Base-by-base conservation (phyloP, 2,329 filamentous ascomycete species). In the Diaporthe velutina region DNA sequence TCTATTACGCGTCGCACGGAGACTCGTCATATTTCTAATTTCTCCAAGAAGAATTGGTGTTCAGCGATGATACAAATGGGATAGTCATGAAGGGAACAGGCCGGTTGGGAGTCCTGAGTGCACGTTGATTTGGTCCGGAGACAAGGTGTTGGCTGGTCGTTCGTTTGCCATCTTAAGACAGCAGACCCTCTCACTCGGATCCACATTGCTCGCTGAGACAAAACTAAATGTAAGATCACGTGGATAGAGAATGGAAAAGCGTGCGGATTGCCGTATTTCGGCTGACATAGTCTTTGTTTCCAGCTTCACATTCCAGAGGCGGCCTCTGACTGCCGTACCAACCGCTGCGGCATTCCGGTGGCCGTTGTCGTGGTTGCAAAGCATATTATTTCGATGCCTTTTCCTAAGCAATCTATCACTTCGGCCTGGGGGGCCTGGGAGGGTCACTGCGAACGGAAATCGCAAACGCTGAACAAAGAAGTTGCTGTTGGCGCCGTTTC, bases 261-360 rank as follows among this genome's bases (percentile, higher is more conserved):
- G 73, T 70, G 72, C 57, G 71, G 72, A 76, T 74, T 73, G 77
- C 79, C 79, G 64, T 77, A 77, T 79, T 83, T 82, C 79, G 80
- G 82, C 78, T 78, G 80, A 83, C 81, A 83, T 83, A 80, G 81
- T 81, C 81, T 83, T 84, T 84, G 82, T 83, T 79, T 70, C 66
- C 74, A 74, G 75, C 76, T 76, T 74, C 54, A 71, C 78, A 79
- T 79, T 79, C 78, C 78, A 79, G 71, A 54, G 77, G 60, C 64
- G 61, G 72, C 52, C 48, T 48, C 55, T 60, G 28, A 60, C 60
- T 72, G 55, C 42, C 70, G 57, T 28, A 60, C 60, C 45, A 28
- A 60, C 55, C 25, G 57, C 42, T 71, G 73, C 70, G 74, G n/a
- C 78, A 78, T 80, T 80, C 78, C 77, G 76, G 75, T 77, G 76